Percentiles rank a stretch among this genome's conserved stretches.
These are phyloP conservation scores for Quercus lobata DNA, from an alignment of 331 rosid species.

Conservation along the genomic window DNA sequence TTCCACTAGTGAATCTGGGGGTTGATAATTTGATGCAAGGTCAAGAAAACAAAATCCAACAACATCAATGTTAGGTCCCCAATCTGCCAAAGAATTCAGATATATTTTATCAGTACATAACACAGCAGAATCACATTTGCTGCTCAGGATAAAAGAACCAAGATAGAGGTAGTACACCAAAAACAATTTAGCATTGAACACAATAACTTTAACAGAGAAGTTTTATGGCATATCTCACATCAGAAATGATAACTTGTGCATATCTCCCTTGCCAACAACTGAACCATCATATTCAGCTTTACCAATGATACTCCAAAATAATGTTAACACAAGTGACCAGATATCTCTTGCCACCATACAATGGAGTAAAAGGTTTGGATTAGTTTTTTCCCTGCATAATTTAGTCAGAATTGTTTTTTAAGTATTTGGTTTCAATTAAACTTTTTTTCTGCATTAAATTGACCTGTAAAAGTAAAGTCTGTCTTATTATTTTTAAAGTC, in stretches of 20 bases:
- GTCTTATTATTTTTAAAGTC: no score
- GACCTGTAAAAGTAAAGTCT: no score
- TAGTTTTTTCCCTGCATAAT: no score
- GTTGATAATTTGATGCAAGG: conserved; percentile 84
- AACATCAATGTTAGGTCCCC: conserved; percentile 83
- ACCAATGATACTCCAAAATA: no score
- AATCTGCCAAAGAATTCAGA: conserved; percentile 57
- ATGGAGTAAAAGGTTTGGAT: no score
- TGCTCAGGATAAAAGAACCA: background rate
- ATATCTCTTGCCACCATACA: no score
- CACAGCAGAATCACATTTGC: background rate
- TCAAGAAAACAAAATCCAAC: conserved; percentile 99
- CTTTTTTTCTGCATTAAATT: no score
- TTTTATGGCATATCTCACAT: background rate
- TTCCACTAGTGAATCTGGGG: conserved; percentile 59
- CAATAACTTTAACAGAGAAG: background rate
- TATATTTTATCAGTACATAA: conserved; percentile 10
- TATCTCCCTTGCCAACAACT: background rate
- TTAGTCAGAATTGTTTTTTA: no score
- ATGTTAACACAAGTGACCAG: no score
- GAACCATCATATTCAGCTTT: no score
- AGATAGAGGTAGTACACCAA: background rate
- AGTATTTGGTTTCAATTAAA: no score
- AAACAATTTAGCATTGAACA: background rate
- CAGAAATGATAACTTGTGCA: background rate